Percentiles rank a stretch among this genome's conserved stretches.
Conservation (phyloP, 2,329 filamentous ascomycete genomes). For the Myriosclerotinia scirpicola region DNA sequence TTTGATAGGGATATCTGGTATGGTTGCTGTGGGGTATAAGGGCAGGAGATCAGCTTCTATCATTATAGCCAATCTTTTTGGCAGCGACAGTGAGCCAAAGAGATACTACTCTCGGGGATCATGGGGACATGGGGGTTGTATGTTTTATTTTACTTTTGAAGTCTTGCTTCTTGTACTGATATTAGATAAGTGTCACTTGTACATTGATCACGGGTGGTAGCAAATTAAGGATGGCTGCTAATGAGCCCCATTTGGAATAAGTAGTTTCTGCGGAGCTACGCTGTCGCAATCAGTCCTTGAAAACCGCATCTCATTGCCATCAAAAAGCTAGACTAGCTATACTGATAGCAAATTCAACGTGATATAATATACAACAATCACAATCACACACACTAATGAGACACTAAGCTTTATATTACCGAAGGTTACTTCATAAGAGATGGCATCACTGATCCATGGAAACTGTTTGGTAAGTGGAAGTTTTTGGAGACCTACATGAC, state of each 20-base stretch:
- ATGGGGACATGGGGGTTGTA: too few species aligned
- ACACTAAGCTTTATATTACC: neutral
- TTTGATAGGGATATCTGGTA: too few species aligned
- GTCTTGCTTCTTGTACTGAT: neutral
- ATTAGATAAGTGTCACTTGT: too few species aligned
- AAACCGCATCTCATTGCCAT: neutral
- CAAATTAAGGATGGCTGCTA: too few species aligned
- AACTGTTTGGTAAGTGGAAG: neutral
- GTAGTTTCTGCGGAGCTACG: neutral
- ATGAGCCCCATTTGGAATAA: neutral
- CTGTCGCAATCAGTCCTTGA: neutral
- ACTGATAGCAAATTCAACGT: neutral
- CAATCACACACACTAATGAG: neutral
- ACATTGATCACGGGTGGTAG: too few species aligned
- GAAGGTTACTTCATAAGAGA: neutral
- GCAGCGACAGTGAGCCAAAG: too few species aligned
- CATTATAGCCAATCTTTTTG: too few species aligned
- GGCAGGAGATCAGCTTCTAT: too few species aligned
- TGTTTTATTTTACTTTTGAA: neutral
- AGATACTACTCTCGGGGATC: too few species aligned
- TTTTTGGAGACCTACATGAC: neutral
- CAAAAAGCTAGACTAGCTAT: neutral
- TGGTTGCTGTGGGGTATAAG: neutral
- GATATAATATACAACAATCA: neutral
- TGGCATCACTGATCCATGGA: neutral